Evolutionary conservation across 495 filamentous ascomycete genomes (phyloP).

Genomic region (Aspergillus bertholletiae): DNA sequence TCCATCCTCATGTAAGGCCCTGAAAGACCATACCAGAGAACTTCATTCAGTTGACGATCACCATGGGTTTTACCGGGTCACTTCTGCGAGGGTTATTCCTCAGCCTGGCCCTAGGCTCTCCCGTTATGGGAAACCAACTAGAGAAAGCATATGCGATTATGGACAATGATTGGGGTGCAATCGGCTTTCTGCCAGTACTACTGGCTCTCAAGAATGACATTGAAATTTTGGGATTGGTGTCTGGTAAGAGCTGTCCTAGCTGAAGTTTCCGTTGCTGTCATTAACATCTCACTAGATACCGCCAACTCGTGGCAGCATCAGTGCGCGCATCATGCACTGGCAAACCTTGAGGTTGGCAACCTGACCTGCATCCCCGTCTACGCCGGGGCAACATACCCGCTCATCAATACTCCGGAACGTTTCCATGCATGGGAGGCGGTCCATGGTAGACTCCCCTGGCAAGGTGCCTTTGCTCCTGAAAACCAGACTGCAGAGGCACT

Average conservation of each 20-base stretch:
- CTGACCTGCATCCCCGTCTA: constrained; percentile 33
- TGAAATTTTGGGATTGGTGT: constrained; percentile 26
- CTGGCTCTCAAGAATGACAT: constrained; percentile 28
- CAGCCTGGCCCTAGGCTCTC: not conserved
- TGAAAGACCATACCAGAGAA: too few relatives aligned
- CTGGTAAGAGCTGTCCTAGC: constrained; percentile 12
- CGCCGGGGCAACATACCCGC: constrained; percentile 28
- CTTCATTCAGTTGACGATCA: too few relatives aligned
- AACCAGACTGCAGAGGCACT: constrained; percentile 24
- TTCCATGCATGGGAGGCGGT: constrained; percentile 31
- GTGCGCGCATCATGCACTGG: constrained; percentile 26
- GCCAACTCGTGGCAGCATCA: constrained; percentile 32
- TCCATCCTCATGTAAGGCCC: too few relatives aligned
- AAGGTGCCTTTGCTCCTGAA: constrained; percentile 32
- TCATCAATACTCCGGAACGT: constrained; percentile 28
- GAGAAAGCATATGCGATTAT: constrained; percentile 26
- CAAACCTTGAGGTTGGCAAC: constrained; percentile 30
- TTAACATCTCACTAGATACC: constrained; percentile 18
- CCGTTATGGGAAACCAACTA: not conserved
- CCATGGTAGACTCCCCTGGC: constrained; percentile 31
- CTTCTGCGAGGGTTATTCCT: not conserved
- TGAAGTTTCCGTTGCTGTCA: not conserved
- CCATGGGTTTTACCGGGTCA: too few relatives aligned
- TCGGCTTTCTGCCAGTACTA: constrained; percentile 27
- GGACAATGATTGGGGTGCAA: constrained; percentile 35